These are phyloP conservation scores for Microcera coccophila DNA, from an alignment of 2,329 filamentous ascomycete genomes.

Conservation along the genomic window DNA sequence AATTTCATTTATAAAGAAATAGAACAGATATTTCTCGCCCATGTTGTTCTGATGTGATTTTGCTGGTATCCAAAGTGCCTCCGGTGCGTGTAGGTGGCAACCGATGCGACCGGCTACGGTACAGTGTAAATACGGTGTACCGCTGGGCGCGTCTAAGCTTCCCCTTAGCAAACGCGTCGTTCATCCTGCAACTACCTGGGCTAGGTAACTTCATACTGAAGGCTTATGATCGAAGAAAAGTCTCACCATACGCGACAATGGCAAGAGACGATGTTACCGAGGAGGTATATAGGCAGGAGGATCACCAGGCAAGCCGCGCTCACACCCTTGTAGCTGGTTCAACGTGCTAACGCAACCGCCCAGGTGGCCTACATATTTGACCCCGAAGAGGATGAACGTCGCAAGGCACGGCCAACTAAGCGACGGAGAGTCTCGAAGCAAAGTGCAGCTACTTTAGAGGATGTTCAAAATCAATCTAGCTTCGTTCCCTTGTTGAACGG, in stretches of 20 bases:
- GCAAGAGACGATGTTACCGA: slow-evolving; percentile 18
- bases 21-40: background rate
- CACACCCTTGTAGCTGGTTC: background rate
- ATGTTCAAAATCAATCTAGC: slow-evolving; percentile 18
- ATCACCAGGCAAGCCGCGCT: slow-evolving; percentile 39
- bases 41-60: background rate
- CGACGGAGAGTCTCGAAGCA: slow-evolving; percentile 51
- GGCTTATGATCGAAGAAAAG: background rate
- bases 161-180: slow-evolving; percentile 21
- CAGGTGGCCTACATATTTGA: slow-evolving; percentile 63
- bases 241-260: too few relatives aligned
- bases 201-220: background rate
- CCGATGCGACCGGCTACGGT: background rate
- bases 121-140: slow-evolving; percentile 20
- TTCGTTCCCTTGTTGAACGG: slow-evolving; percentile 56
- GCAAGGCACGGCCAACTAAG: slow-evolving; percentile 48
- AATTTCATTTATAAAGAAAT: slow-evolving; percentile 21
- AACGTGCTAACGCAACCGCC: slow-evolving; percentile 12
- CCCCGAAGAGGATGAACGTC: slow-evolving; percentile 40
- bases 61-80: background rate
- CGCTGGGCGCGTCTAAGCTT: slow-evolving; percentile 5
- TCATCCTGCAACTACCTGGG: slow-evolving; percentile 2
- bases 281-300: slow-evolving; percentile 36
- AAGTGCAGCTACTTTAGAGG: slow-evolving; percentile 14
- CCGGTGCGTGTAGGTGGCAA: background rate